Evolutionary conservation across 257 asterid species (phyloP), one percentile per base, ranked within the genome.

Genomic region (Apocynum venetum): DNA sequence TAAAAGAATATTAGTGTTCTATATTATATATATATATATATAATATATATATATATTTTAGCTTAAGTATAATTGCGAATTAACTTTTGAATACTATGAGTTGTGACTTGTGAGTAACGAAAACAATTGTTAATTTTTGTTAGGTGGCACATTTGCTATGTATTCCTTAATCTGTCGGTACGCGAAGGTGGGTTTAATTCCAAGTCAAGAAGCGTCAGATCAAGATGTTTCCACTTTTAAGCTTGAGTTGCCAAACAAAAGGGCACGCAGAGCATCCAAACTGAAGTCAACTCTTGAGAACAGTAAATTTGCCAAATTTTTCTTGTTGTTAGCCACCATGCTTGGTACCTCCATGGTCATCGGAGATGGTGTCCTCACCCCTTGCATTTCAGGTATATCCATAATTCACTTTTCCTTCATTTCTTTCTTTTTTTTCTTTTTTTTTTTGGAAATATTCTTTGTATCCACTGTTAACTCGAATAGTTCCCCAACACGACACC

Each of bases 291-390:
- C 55, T 71, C 68, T 93, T 0, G 97, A 93, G 68, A 89, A 55
- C 8, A 93, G 96, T 80, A 76, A 31, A 51, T 41, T 73, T 36
- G 87, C 91, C 6, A 90, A 88, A 82, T 17, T 84, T 35, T 14
- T 91, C 36, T 89, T 93, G 8, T 86, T 93, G 47, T 86, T 89
- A 6, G 85, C 81, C 35, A 76, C 97, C 41, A 88, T 91, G 61
- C 90, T 93, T 4, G 97, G 97, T 48, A 93, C 97, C 31, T 88
- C 97, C 2, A 91, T 93, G 97, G 97, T 91, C 20, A 93, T 93
- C 19, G 97, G 97, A 0, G 97, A 92, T 57, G 96, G 97, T 5
- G 89, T 93, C 70, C 88, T 93, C 4, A 93, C 97, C 40, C 97
- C 97, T 8, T 87, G 88, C 81, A 93, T 93, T 71, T 93, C 97